phyloP scores from a whole-genome alignment of 2,329 filamentous ascomycete species.

The Arthrinium puccinioides region DNA sequence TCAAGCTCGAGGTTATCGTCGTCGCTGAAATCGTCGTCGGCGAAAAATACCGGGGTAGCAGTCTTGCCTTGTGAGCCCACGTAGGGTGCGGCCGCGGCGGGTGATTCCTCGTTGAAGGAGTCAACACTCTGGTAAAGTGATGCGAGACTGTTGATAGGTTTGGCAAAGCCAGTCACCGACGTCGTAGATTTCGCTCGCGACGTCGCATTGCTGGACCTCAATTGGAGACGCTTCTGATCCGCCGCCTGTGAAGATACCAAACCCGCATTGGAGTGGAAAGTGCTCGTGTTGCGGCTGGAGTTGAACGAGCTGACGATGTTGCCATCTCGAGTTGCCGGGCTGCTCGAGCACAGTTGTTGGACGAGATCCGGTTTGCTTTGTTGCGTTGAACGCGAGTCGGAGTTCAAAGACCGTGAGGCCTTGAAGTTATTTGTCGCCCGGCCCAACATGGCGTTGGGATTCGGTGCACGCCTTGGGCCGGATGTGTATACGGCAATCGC shows the following conservation, averaged over 20 bases:
- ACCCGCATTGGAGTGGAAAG: conserved; percentile 24
- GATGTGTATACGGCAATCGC: conserved; percentile 3
- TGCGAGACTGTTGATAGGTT: conserved; percentile 23
- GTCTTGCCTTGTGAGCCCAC: conserved; percentile 5
- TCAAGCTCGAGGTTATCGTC: conserved; percentile 70
- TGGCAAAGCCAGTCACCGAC: conserved; percentile 7
- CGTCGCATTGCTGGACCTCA: conserved; percentile 26
- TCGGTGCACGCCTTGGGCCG: neutral
- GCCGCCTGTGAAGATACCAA: conserved; percentile 32
- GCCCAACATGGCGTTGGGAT: conserved; percentile 14
- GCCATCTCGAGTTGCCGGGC: conserved; percentile 26
- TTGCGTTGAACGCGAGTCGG: too few relatives aligned
- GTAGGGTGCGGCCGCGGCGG: conserved; percentile 8
- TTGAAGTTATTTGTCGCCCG: conserved; percentile 24
- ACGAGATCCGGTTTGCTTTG: conserved; percentile 25
- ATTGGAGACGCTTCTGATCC: conserved; percentile 22
- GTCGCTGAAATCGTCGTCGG: conserved; percentile 81
- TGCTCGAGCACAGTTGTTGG: conserved; percentile 53
- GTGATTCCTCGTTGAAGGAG: conserved; percentile 40
- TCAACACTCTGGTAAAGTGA: conserved; percentile 37
- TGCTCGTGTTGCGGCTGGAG: conserved; percentile 32
- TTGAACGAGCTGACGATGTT: conserved; percentile 46
- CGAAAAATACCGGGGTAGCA: conserved; percentile 49
- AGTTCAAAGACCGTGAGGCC: conserved; percentile 29
- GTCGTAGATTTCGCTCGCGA: conserved; percentile 9